Base-by-base conservation (phyloP, 345 rosid species). In the Eucalyptus curtisii region DNA sequence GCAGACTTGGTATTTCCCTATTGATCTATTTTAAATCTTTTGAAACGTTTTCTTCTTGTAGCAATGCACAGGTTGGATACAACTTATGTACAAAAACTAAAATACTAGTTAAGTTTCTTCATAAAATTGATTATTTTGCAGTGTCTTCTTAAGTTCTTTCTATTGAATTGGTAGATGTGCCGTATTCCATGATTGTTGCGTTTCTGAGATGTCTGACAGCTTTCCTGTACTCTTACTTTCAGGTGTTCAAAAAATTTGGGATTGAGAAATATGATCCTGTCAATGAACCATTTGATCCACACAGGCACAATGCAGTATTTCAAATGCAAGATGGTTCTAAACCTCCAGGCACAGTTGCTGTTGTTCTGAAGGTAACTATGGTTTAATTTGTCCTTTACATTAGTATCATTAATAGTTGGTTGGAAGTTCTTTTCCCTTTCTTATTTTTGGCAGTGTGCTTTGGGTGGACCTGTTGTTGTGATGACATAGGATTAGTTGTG, bases 221-320 rank as follows among this genome's bases (percentile, higher is more conserved):
- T 71, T 37, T 37, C 82, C 27, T 71, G 47, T 71, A 2, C 82
- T 47, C 10, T 81, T 86, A 47, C 87, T 89, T 88, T 57, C 92
- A 95, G 99, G 96, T 96, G 30, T 95, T 97, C 89, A 97, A 90
- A 91, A 98, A 94, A 92, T 93, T 85, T 89, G 99, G 99, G 86
- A 45, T 97, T 76, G 96, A 95, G 90, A 97, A 94, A 88, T 97
- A 91, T 88, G 95, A 95, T 92, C 99, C 99, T 88, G 88, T 90
- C 85, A 94, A 95, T 89, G 98, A 98, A 88, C 98, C 95, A 89
- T 98, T 98, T 92, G 97, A 98, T 95, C 99, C 99, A 45, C 93
- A 97, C 81, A 90, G 95, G 92, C 99, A 97, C 90, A 93, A 96
- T 93, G 98, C 99, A 86, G 94, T 94, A 42, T 98, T 95, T 90